Evolutionary conservation across 331 rosid species (phyloP).

Genomic region (Telfairia occidentalis): DNA sequence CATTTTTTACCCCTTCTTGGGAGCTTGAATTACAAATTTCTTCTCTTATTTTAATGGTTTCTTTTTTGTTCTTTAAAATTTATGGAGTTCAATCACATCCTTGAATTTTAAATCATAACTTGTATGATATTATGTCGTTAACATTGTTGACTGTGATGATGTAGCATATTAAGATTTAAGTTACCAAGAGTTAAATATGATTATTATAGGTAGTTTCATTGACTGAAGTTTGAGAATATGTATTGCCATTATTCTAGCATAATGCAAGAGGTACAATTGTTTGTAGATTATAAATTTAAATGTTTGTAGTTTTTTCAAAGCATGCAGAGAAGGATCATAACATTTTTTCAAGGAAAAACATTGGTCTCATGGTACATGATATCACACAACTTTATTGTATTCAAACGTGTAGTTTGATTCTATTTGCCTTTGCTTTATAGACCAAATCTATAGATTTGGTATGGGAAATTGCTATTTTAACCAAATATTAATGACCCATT

Average conservation of each 20-base stretch:
- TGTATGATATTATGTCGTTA: background rate
- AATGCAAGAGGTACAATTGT: background rate
- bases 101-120: background rate
- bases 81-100: background rate
- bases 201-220: background rate
- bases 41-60: background rate
- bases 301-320: background rate
- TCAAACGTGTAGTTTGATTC: background rate
- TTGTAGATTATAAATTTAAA: background rate
- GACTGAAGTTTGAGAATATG: background rate
- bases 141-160: background rate
- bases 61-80: too few species aligned
- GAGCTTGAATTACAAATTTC: background rate
- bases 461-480: background rate
- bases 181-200: background rate
- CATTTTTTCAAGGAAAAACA: background rate
- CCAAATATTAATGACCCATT: slow-evolving; percentile 1
- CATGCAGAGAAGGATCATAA: background rate
- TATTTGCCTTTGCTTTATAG: background rate
- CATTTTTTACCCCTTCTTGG: background rate
- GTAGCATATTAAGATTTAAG: too few species aligned
- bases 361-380: background rate
- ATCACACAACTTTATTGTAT: background rate
- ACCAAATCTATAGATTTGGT: background rate
- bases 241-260: background rate